Evolutionary conservation across 768 basidiomycete species (phyloP).

Genomic region (Lactarius sanguifluus): DNA sequence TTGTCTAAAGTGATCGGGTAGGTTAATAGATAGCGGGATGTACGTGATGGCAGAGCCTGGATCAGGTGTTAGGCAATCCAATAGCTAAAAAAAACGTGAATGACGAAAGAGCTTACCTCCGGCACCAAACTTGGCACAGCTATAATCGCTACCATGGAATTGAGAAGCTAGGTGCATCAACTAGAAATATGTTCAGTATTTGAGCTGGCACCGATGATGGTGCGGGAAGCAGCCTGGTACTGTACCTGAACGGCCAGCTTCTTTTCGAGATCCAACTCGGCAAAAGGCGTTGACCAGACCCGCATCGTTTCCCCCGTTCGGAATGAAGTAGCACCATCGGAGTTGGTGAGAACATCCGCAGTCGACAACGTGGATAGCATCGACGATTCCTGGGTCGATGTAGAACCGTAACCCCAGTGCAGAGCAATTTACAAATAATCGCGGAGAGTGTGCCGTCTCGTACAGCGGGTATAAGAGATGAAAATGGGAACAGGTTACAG

Average conservation of each 20-base stretch:
- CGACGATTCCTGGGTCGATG: neutral
- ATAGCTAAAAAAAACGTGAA: neutral
- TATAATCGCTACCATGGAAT: conserved; percentile 31
- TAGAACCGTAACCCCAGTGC: neutral
- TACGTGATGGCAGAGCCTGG: conserved; percentile 28
- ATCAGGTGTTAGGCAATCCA: neutral
- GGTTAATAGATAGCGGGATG: conserved; percentile 29
- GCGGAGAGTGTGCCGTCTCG: neutral
- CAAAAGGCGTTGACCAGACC: conserved; percentile 11
- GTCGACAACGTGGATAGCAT: conserved; percentile 25
- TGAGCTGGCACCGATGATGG: neutral
- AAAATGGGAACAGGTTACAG: neutral
- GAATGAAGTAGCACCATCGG: conserved; percentile 1
- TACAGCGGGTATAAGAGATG: neutral
- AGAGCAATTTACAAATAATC: neutral
- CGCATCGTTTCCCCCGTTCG: conserved; percentile 4
- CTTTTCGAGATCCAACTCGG: conserved; percentile 27
- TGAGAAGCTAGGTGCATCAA: conserved; percentile 31
- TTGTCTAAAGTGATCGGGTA: conserved; percentile 28
- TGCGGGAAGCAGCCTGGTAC: neutral
- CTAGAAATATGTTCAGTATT: conserved; percentile 2
- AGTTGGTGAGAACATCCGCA: conserved; percentile 9
- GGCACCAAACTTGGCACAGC: conserved; percentile 29
- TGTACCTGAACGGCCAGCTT: conserved; percentile 29
- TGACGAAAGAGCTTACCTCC: conserved; percentile 18